A percentile compares a stretch with the other conserved stretches of the same genome.
Evolutionary conservation across 2,329 filamentous ascomycete genomes (phyloP).

Genomic region (Periconia sp.): DNA sequence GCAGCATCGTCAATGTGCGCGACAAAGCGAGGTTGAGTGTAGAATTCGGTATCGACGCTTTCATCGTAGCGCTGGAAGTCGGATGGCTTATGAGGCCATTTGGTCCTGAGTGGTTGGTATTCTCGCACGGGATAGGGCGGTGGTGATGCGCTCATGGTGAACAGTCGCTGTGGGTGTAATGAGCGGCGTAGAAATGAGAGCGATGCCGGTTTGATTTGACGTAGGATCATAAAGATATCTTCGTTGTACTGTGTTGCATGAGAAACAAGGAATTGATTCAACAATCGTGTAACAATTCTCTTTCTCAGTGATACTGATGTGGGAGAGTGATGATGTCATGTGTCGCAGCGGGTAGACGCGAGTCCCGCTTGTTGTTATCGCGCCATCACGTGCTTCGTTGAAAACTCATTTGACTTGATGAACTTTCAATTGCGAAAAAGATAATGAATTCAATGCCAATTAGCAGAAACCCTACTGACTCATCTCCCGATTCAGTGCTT

Average conservation of each 20-base stretch:
- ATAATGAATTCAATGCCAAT: neutral
- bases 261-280: too few species aligned
- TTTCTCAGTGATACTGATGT: neutral
- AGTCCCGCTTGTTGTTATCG: neutral
- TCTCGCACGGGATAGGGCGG: too few species aligned
- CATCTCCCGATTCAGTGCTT: constrained; percentile 9
- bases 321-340: neutral
- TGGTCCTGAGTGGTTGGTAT: too few species aligned
- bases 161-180: too few species aligned
- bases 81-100: too few species aligned
- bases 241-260: too few species aligned
- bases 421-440: neutral
- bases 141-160: too few species aligned
- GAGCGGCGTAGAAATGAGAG: too few species aligned
- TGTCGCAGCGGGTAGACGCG: neutral
- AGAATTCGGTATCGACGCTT: constrained; percentile 33
- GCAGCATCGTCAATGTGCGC: constrained; percentile 58
- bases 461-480: neutral
- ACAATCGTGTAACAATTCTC: neutral
- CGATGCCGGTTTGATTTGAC: too few species aligned
- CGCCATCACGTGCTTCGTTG: too few species aligned
- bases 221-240: too few species aligned
- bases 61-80: constrained; percentile 47
- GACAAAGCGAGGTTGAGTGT: constrained; percentile 51
- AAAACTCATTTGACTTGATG: too few species aligned